Conservation (phyloP, 257 asterid species). For the Scutellaria galericulata region DNA sequence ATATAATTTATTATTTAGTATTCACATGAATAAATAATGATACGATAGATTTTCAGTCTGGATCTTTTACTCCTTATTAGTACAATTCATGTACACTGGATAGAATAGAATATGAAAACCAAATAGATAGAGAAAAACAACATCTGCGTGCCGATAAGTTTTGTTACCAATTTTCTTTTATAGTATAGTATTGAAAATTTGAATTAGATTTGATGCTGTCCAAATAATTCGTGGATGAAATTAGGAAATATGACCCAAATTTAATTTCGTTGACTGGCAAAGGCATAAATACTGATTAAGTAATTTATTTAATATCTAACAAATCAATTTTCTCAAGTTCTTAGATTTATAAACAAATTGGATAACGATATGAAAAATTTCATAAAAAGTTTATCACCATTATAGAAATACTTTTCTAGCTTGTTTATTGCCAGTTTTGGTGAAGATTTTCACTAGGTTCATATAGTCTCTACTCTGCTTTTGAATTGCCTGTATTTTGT, state of each 20-base stretch:
- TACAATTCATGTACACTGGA: background rate
- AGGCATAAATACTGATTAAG: slow-evolving; percentile 22
- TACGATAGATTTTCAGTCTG: background rate
- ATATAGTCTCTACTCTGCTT: background rate
- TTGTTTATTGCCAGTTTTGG: slow-evolving; percentile 2
- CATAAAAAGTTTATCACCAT: background rate
- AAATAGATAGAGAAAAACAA: background rate
- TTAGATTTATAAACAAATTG: background rate
- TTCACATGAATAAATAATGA: slow-evolving; percentile 2
- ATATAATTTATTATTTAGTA: slow-evolving; percentile 17
- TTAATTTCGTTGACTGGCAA: slow-evolving; percentile 15
- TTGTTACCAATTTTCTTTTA: background rate
- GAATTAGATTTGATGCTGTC: background rate
- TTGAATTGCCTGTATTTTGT: background rate
- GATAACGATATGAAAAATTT: background rate
- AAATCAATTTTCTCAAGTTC: slow-evolving; percentile 13
- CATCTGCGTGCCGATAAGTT: background rate
- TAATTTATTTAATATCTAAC: background rate
- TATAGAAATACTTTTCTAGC: background rate
- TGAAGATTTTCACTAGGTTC: slow-evolving; percentile 18
- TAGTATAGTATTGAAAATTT: background rate
- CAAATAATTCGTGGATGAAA: background rate
- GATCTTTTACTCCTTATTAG: background rate
- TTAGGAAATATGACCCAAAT: background rate
- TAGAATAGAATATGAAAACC: background rate